phyloP scores from a whole-genome alignment of 352 stramenopile genomes.

The Thraustochytrium sp. region DNA sequence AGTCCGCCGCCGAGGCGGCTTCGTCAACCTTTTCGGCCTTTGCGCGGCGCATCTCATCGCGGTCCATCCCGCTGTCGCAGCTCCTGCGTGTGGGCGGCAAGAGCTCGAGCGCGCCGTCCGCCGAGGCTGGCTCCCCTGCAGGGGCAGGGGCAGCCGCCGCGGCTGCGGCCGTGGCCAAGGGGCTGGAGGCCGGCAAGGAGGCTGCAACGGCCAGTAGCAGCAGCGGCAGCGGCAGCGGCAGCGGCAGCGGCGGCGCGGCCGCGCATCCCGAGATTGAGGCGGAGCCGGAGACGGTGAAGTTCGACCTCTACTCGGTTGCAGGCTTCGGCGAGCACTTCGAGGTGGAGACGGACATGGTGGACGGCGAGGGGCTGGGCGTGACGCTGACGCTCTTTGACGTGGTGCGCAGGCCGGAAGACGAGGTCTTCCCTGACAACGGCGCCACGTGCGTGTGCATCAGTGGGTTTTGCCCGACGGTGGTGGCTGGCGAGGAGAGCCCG shows the following conservation, averaged over 20 bases:
- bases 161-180: no score
- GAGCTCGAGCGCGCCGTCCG: not conserved
- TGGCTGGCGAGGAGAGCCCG: not conserved
- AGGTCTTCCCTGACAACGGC: not conserved
- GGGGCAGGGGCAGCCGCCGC: no score
- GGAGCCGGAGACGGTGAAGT: no score
- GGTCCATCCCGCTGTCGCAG: not conserved
- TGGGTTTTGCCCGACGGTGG: conserved; percentile 16
- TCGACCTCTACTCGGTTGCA: not conserved
- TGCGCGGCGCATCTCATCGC: not conserved
- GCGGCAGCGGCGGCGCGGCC: no score
- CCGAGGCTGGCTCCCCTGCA: no score
- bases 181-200: no score
- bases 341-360: conserved; percentile 14
- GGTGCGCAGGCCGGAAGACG: not conserved
- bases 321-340: conserved; percentile 17
- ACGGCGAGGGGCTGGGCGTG: conserved; percentile 13
- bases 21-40: not conserved
- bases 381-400: conserved; percentile 28
- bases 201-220: no score
- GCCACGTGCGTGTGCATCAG: conserved; percentile 21
- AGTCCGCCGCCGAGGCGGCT: not conserved
- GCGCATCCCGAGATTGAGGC: no score
- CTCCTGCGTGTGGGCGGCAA: not conserved
- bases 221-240: not conserved